Base-by-base conservation (phyloP, 2,329 filamentous ascomycete genomes). In the Xylariaceae sp. region DNA sequence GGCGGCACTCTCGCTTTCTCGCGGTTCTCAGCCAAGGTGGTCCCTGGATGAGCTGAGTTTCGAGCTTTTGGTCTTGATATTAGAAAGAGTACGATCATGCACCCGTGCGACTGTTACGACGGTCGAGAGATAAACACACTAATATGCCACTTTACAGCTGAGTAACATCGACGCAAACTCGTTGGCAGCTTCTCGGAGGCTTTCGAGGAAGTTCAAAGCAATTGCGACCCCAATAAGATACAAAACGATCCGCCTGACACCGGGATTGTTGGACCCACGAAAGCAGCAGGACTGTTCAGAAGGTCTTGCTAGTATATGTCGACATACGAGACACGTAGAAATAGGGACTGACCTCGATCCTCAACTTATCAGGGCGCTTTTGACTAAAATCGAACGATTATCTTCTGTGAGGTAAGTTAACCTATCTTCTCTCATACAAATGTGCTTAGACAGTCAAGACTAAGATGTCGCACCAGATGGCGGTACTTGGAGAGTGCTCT, bases 221-320 rank as follows among this genome's bases (percentile, higher is more conserved):
- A 68, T 76, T 38, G 66, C 68, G 36, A 72, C 68, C 11, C 75
- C 75, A 0, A 67, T 76, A 18, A 58, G 64, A 36, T 77, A 75
- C 56, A 65, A 66, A 31, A 63, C 59, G 9, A 47, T 77, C 18
- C 57, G 58, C 1, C 56, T 77, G 17, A 75, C 69, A 44, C 60
- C 66, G 39, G 50, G 54, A 35, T 66, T 76, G 11, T 62, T 74
- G 42, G 60, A 61, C 11, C 60, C 61, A 6, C 59, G 66, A 44
- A 65, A 68, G n/a, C 64, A 68, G 38, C 54, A 49, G 12, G 54
- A 54, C 10, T 68, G 69, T 44, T 65, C 69, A 4, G 48, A 59
- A 3, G 62, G 66, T 7, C 57, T 72, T 18, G 54, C 61, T 27
- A 63, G 72, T 47, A 64, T 76, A 7, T 66, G 62, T 19, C 46